Base-by-base conservation (phyloP, 139 green algal genomes). In the Chlamydomonas eustigma region DNA sequence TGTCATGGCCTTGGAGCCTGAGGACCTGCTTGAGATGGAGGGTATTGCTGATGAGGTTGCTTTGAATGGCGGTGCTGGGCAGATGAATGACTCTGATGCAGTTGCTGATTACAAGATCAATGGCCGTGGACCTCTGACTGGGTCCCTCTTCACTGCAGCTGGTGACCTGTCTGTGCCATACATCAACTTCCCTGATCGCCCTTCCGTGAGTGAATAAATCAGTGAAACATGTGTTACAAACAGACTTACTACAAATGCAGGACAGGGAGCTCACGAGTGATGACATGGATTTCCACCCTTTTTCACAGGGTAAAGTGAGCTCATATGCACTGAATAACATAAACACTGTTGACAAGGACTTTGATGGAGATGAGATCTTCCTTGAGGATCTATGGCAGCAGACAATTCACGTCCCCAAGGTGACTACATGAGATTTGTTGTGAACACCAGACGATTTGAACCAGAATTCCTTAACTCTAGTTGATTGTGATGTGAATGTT, bases 381-480 rank as follows among this genome's bases (percentile, higher is more conserved):
- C 79, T 87, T 65, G 58, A 83, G 8, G 85, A 85, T n/a, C 76
- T 84, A 51, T 84, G 72, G 37, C 50, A 76, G 34, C 64, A 76
- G 66, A 71, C 74, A 8, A 32, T 32, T n/a, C 51, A 73, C 68
- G 39, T 80, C 32, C 64, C 63, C 28, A 34, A 71, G 51, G 50
- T 22, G 51, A 44, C 65, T 83, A 50, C 33, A 50, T 36, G 31
- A 34, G 32, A n/a, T n/a, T n/a, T n/a, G n/a, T n/a, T n/a, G n/a
- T n/a, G n/a, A n/a, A n/a, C n/a, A n/a, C n/a, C n/a, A n/a, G n/a
- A n/a, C n/a, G n/a, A n/a, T n/a, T n/a, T n/a, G n/a, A n/a, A n/a
- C n/a, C n/a, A n/a, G n/a, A n/a, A n/a, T n/a, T n/a, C n/a, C n/a
- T n/a, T n/a, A n/a, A n/a, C n/a, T n/a, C n/a, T n/a, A n/a, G n/a